A percentile compares a stretch with the other conserved stretches of the same genome.
These are phyloP conservation scores for Globisporangium yorkense DNA, from an alignment of 352 stramenopile species.

Conservation along the genomic window DNA sequence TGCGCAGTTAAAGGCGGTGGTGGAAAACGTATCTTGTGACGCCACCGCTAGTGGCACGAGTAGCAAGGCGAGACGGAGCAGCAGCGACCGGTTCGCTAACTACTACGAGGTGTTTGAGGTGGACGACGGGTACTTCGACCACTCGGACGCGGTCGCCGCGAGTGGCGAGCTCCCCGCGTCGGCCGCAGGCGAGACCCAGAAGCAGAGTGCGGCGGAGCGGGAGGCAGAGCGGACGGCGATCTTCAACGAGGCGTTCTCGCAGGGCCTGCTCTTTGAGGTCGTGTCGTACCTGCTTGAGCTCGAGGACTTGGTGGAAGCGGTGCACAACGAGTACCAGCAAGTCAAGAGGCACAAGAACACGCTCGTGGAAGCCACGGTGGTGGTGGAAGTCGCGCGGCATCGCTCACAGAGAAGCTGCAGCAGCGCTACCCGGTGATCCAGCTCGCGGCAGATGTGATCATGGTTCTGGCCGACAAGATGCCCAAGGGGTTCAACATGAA, in stretches of 20 bases:
- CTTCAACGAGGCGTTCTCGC: constrained; percentile 18
- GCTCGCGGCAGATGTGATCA: constrained; percentile 16
- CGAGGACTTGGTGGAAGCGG: constrained; percentile 16
- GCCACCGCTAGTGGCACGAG: background rate
- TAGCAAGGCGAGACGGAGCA: background rate
- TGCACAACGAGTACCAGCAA: constrained; percentile 20
- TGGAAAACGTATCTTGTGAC: too few species aligned
- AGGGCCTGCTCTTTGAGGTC: constrained; percentile 21
- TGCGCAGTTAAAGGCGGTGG: background rate
- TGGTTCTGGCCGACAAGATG: constrained; percentile 7
- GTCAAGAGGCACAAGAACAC: constrained; percentile 29
- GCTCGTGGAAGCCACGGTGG: constrained; percentile 28
- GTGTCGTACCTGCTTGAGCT: constrained; percentile 27
- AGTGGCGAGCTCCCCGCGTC: background rate
- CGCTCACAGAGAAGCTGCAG: constrained; percentile 18
- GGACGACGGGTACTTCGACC: constrained; percentile 15
- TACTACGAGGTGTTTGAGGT: constrained; percentile 22
- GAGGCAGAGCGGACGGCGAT: constrained; percentile 9
- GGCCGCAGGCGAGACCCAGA: background rate
- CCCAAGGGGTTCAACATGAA: background rate
- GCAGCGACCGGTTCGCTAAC: constrained; percentile 10
- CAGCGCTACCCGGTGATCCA: constrained; percentile 17
- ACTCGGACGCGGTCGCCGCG: constrained; percentile 1
- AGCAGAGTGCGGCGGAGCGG: background rate
- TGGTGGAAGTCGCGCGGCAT: constrained; percentile 19